Evolutionary conservation across 495 filamentous ascomycete genomes (phyloP).

Genomic region (Neurospora tetraspora): DNA sequence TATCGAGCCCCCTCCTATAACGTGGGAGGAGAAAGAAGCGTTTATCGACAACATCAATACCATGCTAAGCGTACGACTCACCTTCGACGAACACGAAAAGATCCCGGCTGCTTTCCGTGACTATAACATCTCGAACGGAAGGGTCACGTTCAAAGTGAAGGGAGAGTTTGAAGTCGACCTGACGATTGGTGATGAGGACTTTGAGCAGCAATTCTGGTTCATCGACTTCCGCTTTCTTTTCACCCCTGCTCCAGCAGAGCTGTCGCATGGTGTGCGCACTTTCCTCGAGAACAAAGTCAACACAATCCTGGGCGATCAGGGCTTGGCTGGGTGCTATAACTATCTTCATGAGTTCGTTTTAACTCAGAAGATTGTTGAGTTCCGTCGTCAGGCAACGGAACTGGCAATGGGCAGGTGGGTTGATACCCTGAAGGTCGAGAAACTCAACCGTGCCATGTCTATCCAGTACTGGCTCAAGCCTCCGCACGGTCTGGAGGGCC

Average conservation of each 20-base stretch:
- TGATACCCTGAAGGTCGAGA: slow-evolving; percentile 61
- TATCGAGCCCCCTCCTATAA: slow-evolving; percentile 61
- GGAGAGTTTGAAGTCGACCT: slow-evolving; percentile 91
- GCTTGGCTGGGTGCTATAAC: slow-evolving; percentile 68
- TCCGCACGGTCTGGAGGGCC: slow-evolving; percentile 12
- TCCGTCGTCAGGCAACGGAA: slow-evolving; percentile 64
- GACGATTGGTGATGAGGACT: slow-evolving; percentile 72
- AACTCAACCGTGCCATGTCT: slow-evolving; percentile 65
- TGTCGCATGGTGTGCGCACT: slow-evolving; percentile 49
- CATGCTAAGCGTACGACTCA: slow-evolving; percentile 67
- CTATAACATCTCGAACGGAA: slow-evolving; percentile 65
- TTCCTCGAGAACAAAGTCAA: slow-evolving; percentile 65
- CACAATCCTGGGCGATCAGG: slow-evolving; percentile 48
- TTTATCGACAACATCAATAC: slow-evolving; percentile 73
- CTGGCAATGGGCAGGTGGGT: slow-evolving; percentile 62
- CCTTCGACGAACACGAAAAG: slow-evolving; percentile 66
- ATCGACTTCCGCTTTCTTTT: slow-evolving; percentile 85
- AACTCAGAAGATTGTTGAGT: slow-evolving; percentile 75
- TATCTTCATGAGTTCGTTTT: slow-evolving; percentile 76
- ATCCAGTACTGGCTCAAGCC: slow-evolving; percentile 82
- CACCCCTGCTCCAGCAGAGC: slow-evolving; percentile 48
- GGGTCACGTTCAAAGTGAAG: slow-evolving; percentile 73
- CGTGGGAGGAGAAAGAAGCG: slow-evolving; percentile 52
- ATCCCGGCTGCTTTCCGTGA: slow-evolving; percentile 63
- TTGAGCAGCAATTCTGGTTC: slow-evolving; percentile 75